These are phyloP conservation scores for Castanea sativa DNA, from an alignment of 306 rosid genomes.

Conservation along the genomic window DNA sequence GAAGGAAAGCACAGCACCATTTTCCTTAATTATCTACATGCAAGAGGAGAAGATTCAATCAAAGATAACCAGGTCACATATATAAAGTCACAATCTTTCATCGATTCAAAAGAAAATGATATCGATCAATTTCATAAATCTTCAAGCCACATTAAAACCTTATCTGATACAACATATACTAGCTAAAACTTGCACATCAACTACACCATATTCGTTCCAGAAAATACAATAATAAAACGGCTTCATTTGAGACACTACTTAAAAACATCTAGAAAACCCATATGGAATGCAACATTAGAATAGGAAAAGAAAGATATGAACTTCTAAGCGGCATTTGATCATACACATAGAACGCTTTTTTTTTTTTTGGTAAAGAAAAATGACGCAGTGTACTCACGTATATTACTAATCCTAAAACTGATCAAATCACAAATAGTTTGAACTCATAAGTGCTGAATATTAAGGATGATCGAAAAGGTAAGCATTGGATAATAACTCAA, in stretches of 20 bases:
- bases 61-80: not conserved
- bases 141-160: not conserved
- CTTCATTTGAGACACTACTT: not conserved
- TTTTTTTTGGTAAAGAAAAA: not conserved
- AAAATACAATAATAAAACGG: not conserved
- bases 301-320: not conserved
- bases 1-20: constrained; percentile 79
- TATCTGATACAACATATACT: not conserved
- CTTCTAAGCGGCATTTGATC: not conserved
- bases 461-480: not conserved
- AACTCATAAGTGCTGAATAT: not conserved
- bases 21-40: not conserved
- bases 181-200: not conserved
- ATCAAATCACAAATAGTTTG: not conserved
- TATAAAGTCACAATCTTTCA: too few relatives aligned
- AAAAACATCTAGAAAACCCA: not conserved
- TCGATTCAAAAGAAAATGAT: too few relatives aligned
- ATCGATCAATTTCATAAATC: not conserved
- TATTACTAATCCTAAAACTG: too few relatives aligned
- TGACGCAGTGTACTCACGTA: too few relatives aligned
- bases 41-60: not conserved
- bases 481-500: not conserved
- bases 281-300: not conserved
- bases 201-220: not conserved
- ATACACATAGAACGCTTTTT: not conserved